Conservation (phyloP, 331 rosid species). For the Erythrophleum ivorense region DNA sequence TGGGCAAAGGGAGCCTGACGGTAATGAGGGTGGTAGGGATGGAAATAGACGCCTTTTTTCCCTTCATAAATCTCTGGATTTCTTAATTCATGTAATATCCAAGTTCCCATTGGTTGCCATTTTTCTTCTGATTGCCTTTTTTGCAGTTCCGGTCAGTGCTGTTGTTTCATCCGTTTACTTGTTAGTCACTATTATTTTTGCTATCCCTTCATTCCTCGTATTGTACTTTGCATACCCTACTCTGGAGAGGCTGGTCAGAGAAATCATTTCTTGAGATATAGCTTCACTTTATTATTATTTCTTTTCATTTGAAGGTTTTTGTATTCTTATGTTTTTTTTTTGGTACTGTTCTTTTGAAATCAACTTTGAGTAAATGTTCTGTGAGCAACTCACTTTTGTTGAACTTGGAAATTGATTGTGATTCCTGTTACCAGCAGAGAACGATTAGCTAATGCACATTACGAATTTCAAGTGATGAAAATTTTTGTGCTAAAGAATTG, state of each 20-base stretch:
- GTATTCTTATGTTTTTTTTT: conserved; percentile 12
- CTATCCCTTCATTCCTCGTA: conserved; percentile 77
- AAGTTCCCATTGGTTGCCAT: conserved; percentile 76
- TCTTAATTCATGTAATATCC: conserved; percentile 72
- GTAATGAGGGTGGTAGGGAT: conserved; percentile 38
- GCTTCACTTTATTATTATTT: conserved; percentile 18
- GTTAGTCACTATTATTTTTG: conserved; percentile 75
- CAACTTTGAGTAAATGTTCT: conserved; percentile 27
- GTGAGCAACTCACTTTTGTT: conserved; percentile 19
- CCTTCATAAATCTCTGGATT: conserved; percentile 75
- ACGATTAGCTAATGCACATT: conserved; percentile 36
- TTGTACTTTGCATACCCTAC: conserved; percentile 82
- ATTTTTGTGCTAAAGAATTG: conserved; percentile 1
- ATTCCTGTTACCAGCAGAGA: conserved; percentile 11
- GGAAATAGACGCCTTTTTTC: conserved; percentile 57
- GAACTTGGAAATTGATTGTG: conserved; percentile 33
- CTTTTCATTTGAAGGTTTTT: conserved; percentile 27
- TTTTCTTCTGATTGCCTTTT: conserved; percentile 72
- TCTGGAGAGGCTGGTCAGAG: conserved; percentile 72
- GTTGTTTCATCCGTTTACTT: conserved; percentile 73
- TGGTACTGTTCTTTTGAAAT: conserved; percentile 18
- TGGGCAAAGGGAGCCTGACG: conserved; percentile 44
- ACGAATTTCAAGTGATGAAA: conserved; percentile 28
- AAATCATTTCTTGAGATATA: conserved; percentile 67
- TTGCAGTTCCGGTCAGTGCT: conserved; percentile 74